Evolutionary conservation across 129 eudicot species (phyloP).

Genomic region (Saposhnikovia divaricata): DNA sequence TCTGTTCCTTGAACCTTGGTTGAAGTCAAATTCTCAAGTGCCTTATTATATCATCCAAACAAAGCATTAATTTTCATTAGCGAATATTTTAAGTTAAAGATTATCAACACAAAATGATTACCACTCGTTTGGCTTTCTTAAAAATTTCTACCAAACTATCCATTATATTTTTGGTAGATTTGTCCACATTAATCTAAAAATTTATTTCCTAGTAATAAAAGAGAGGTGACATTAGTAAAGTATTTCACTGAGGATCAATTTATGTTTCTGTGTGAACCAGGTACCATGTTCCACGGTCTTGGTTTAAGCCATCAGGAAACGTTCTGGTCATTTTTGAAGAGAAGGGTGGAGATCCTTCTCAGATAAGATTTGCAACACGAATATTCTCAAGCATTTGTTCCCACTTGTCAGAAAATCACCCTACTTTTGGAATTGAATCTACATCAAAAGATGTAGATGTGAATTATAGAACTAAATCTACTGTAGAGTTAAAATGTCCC

Average conservation of each 20-base stretch:
- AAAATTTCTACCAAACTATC: neutral
- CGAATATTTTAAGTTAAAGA: neutral
- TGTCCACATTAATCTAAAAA: neutral
- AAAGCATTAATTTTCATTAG: neutral
- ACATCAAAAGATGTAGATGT: slow-evolving; percentile 16
- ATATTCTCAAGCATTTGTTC: slow-evolving; percentile 49
- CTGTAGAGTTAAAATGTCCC: slow-evolving; percentile 54
- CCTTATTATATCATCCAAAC: neutral
- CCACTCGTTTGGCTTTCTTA: neutral
- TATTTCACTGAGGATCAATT: neutral
- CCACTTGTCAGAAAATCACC: slow-evolving; percentile 67
- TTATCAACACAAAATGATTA: neutral
- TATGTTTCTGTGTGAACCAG: slow-evolving; percentile 20
- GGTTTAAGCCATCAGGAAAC: slow-evolving; percentile 93
- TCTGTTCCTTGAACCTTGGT: neutral
- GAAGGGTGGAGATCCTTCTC: slow-evolving; percentile 91
- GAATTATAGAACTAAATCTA: slow-evolving; percentile 20
- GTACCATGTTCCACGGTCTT: slow-evolving; percentile 97
- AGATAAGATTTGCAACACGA: slow-evolving; percentile 61
- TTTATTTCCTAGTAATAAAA: neutral
- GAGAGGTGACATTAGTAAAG: neutral
- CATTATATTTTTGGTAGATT: neutral
- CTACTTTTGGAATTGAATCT: slow-evolving; percentile 34
- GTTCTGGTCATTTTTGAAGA: slow-evolving; percentile 86
- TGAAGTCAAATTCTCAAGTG: neutral